A percentile compares a stretch with the other conserved stretches of the same genome.
These are phyloP conservation scores for Colletotrichum aenigma DNA, from an alignment of 2,329 filamentous ascomycete species.

Conservation along the genomic window DNA sequence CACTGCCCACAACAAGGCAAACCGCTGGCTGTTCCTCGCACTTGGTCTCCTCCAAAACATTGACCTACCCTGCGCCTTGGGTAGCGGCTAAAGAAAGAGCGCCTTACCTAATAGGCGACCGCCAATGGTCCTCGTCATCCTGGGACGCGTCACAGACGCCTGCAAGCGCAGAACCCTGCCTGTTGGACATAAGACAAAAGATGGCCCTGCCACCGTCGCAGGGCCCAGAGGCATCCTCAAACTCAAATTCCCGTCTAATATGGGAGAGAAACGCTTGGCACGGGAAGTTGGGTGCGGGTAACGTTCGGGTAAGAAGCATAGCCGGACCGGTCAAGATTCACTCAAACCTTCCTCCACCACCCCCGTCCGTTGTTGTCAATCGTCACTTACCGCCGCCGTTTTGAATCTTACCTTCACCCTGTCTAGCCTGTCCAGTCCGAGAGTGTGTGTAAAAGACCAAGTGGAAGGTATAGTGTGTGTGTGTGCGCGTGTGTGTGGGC, in stretches of 20 bases:
- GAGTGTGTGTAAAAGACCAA: neutral
- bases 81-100: neutral
- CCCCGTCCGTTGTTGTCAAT: too few relatives aligned
- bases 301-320: neutral
- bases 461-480: neutral
- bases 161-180: neutral
- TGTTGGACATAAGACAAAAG: too few relatives aligned
- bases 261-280: neutral
- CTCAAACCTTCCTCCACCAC: too few relatives aligned
- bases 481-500: neutral
- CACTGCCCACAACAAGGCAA: neutral
- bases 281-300: neutral
- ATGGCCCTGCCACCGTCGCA: neutral
- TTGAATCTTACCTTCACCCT: too few relatives aligned
- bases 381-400: too few relatives aligned
- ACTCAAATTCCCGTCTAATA: neutral
- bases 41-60: neutral
- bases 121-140: neutral
- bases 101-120: neutral
- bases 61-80: neutral
- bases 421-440: neutral
- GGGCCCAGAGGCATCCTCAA: neutral
- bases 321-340: neutral
- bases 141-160: neutral
- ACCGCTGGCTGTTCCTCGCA: neutral